Conservation (phyloP, 495 filamentous ascomycete species). For the Filosporella fistucella region DNA sequence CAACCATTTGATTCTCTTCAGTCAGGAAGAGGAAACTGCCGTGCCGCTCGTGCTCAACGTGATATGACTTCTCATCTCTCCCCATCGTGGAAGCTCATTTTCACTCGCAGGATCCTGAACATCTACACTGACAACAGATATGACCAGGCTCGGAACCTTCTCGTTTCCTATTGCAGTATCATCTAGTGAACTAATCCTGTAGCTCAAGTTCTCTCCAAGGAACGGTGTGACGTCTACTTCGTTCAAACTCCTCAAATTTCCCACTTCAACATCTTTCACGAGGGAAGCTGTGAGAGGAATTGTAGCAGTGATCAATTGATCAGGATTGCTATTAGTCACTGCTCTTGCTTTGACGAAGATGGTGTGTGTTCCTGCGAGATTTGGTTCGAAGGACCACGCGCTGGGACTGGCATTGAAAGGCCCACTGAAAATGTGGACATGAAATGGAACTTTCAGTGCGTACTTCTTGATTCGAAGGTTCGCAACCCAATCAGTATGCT, state of each 20-base stretch:
- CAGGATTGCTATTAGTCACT: constrained; percentile 19
- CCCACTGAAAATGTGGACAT: constrained; percentile 58
- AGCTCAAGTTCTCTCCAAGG: constrained; percentile 40
- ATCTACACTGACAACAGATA: constrained; percentile 36
- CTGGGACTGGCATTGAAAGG: constrained; percentile 30
- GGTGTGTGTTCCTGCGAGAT: constrained; percentile 50
- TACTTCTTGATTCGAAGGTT: constrained; percentile 54
- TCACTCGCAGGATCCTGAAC: constrained; percentile 33
- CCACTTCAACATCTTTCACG: constrained; percentile 32
- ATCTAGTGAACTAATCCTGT: constrained; percentile 27
- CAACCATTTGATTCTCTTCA: too few species aligned
- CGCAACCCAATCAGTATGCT: constrained; percentile 50
- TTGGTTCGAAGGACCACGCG: constrained; percentile 37
- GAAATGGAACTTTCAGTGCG: constrained; percentile 48
- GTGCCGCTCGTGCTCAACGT: too few species aligned
- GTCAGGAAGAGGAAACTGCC: too few species aligned
- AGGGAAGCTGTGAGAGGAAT: constrained; percentile 54
- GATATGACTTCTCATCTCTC: constrained; percentile 14
- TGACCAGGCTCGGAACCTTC: constrained; percentile 24
- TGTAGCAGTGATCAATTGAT: constrained; percentile 41
- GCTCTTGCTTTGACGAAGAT: constrained; percentile 36
- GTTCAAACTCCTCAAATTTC: constrained; percentile 37
- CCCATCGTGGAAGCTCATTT: constrained; percentile 39
- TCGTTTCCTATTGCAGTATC: constrained; percentile 21
- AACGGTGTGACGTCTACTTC: constrained; percentile 37